Evolutionary conservation across 371 early-diverging fungal species (phyloP), one percentile per base, ranked within the genome.

Genomic region (Massospora cicadina): DNA sequence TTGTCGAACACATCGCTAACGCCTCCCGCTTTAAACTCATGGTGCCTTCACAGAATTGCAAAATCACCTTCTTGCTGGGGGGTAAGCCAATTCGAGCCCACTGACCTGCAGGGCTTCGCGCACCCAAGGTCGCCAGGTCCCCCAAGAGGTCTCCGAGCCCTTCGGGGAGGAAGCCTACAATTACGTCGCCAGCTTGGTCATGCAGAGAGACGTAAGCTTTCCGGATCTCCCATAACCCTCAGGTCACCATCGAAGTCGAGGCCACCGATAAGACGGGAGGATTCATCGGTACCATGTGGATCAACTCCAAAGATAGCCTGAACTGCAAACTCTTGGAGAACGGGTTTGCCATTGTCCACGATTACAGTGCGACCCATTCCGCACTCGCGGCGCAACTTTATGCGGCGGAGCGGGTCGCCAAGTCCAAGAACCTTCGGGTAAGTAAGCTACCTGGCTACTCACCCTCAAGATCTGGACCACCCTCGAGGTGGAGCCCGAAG

Each of bases 241-340:
- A 73, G 71, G 76, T 91, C 17, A 91, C 92, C 69, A 77, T 93
- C 55, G 85, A 86, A 62, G 73, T 94, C 23, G 95, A 93, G 65
- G 79, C 80, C 29, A 75, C 82, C 5, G 98, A 97, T 71, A 92
- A 91, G 73, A 80, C 82, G 17, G 95, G 95, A 29, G 87, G 85
- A 0, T 95, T 95, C 67, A 87, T 93, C 59, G 95, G 94, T 17
- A 73, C 81, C 21, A 68, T 95, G 65, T 89, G 83, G 71, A 71
- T 90, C 66, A 68, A 77, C 71, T 80, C 81, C 55, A 76, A 64
- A 5, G 78, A 79, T 33, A 88, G 85, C 63, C 67, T 89, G 33
- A 81, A 85, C 10, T 77, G 79, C 2, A 60, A 73, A 5, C 77
- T 97, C 43, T 71, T 95, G 56, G 79, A 84, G 63, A 76, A 77